Evolutionary conservation across 139 green algal genomes (phyloP), one percentile per base, ranked within the genome.

Genomic region (Chlamydomonas incerta): DNA sequence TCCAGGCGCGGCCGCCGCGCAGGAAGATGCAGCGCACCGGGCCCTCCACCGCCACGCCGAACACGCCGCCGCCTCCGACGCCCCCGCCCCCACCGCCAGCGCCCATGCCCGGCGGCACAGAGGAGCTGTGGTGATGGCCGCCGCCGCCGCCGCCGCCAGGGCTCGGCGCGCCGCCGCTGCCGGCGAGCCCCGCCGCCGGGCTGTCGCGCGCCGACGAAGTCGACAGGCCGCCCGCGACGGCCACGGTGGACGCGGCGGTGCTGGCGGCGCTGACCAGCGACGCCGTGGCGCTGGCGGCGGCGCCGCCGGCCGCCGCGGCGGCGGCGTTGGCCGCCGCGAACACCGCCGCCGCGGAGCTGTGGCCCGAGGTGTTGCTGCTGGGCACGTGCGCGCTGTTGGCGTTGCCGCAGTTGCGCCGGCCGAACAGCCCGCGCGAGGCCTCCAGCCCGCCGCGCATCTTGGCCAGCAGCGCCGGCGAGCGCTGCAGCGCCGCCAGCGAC

Each of bases 21-120:
- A 89, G 29, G 18, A 90, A 72, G 62, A 93, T 85, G 62, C 86
- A 90, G 47, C 80, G 83, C 50, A 90, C 74, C 14, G 86, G 86
- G 4, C 86, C 86, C 73, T 87, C 80, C 6, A 46, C 85, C 18
- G 77, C 58, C 63, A 34, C 26, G n/a, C 63, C 55, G 14, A 23
- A 24, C 29, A 29, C 68, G 52, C 18, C 80, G 33, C 47, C 47
- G 9, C 6, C 80, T 8, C 10, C 67, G 26, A n/a, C 69, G 5
- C 50, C 68, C 9, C 46, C 57, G 77, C 47, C 50, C 28, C 50
- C 52, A 15, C 50, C n/a, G 18, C 47, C 33, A 3, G 63, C 60
- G 55, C 2, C 55, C 18, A 62, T 2, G 21, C 21, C 55, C 55
- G 20, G 55, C 55, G 41, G 41, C 41, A 50, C 41, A 5, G 41